phyloP scores from a whole-genome alignment of 2,329 filamentous ascomycete species.

The Pyricularia grisea region DNA sequence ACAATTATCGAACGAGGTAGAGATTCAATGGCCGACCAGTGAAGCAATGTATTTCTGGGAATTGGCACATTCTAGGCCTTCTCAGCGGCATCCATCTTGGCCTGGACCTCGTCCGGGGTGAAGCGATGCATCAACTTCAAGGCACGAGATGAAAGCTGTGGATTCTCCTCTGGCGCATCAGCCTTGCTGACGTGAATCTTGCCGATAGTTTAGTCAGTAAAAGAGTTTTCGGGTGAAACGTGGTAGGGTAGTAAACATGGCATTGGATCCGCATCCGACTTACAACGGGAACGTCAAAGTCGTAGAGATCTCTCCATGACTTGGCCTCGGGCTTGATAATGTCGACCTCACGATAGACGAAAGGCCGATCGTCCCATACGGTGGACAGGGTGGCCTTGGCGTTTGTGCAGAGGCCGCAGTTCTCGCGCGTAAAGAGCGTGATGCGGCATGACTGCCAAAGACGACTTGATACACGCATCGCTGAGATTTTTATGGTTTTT shows the following conservation, averaged over 20 bases:
- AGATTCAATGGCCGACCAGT: not conserved
- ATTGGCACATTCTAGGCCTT: not conserved
- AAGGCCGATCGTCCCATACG: conserved; percentile 58
- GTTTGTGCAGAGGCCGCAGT: conserved; percentile 61
- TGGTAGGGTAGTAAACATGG: not conserved
- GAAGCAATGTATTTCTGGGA: not conserved
- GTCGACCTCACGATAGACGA: conserved; percentile 60
- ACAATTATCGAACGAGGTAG: not conserved
- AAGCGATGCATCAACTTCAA: conserved; percentile 74
- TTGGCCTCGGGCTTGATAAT: conserved; percentile 54
- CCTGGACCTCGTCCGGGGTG: conserved; percentile 53
- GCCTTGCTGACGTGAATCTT: conserved; percentile 56
- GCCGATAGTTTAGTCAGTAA: not conserved
- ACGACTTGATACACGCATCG: conserved; percentile 41
- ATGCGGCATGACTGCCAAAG: conserved; percentile 50
- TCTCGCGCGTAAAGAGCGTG: conserved; percentile 65
- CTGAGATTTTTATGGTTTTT: conserved; percentile 1
- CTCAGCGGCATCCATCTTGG: conserved; percentile 57
- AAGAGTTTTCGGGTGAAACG: not conserved
- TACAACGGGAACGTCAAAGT: conserved; percentile 76
- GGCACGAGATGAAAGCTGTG: conserved; percentile 46
- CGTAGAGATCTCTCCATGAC: conserved; percentile 64
- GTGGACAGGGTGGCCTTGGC: conserved; percentile 59
- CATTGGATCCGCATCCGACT: conserved; percentile 11
- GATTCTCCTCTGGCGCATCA: conserved; percentile 37